Evolutionary conservation across 1,284 basidiomycete species (phyloP).

Genomic region (Apiotrichum mycotoxinovorans): DNA sequence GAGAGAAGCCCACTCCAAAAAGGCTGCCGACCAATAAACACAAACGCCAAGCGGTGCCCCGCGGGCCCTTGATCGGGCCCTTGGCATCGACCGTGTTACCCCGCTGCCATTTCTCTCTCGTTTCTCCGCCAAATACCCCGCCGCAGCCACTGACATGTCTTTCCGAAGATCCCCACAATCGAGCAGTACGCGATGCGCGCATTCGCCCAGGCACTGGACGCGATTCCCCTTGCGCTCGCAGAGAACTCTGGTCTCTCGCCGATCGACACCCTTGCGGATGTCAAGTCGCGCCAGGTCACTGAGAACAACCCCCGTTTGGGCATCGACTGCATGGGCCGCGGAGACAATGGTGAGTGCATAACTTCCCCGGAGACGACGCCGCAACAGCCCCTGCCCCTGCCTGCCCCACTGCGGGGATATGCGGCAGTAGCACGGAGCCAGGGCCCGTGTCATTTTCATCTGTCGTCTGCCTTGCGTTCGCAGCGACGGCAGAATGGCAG

Average conservation of each 20-base stretch:
- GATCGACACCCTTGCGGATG: conserved; percentile 91
- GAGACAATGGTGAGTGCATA: conserved; percentile 68
- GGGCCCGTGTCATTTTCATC: neutral
- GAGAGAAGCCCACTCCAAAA: no score
- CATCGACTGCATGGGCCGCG: conserved; percentile 85
- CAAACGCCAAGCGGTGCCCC: neutral
- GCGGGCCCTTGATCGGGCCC: conserved; percentile 2
- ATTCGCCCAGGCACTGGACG: conserved; percentile 88
- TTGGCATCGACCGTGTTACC: neutral
- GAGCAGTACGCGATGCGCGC: conserved; percentile 99
- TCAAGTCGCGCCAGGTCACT: conserved; percentile 88
- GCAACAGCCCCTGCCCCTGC: neutral
- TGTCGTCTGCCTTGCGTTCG: neutral
- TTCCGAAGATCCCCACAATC: conserved; percentile 72
- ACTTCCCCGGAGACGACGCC: neutral
- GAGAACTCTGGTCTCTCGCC: conserved; percentile 96
- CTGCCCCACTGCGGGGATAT: conserved; percentile 1
- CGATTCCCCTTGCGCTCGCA: conserved; percentile 88
- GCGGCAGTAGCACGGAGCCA: conserved; percentile 1
- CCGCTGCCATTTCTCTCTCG: neutral
- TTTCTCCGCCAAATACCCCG: neutral
- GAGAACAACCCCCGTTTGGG: conserved; percentile 82
- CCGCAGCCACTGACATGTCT: conserved; percentile 1
- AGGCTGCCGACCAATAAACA: neutral
- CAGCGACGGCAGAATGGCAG: conserved; percentile 1